These are phyloP conservation scores for Colletotrichum agaves DNA, from an alignment of 2,329 filamentous ascomycete species.

Conservation along the genomic window DNA sequence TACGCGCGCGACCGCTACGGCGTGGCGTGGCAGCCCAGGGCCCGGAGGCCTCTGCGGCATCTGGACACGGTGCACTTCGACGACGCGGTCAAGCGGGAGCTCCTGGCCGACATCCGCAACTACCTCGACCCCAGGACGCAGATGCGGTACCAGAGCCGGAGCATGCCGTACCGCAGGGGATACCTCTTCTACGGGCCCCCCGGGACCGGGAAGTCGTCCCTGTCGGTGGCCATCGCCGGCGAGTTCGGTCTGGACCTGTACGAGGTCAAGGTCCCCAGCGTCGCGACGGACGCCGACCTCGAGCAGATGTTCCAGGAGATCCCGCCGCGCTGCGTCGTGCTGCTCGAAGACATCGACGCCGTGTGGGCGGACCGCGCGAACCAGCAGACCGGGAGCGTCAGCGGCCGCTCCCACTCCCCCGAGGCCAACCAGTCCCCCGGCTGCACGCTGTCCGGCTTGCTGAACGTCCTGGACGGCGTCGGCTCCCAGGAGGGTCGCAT, in stretches of 20 bases:
- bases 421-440: slow-evolving; percentile 36
- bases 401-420: slow-evolving; percentile 24
- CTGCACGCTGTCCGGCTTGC: slow-evolving; percentile 70
- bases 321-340: slow-evolving; percentile 62
- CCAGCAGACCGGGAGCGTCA: slow-evolving; percentile 35
- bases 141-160: slow-evolving; percentile 72
- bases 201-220: slow-evolving; percentile 68
- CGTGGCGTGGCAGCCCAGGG: slow-evolving; percentile 59
- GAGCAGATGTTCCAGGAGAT: slow-evolving; percentile 63
- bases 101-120: slow-evolving; percentile 62
- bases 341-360: slow-evolving; percentile 66
- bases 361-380: slow-evolving; percentile 45
- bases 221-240: slow-evolving; percentile 63
- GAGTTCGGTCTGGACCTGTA: slow-evolving; percentile 63
- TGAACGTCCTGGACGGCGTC: slow-evolving; percentile 78
- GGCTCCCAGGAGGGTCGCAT: slow-evolving; percentile 76
- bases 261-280: slow-evolving; percentile 59
- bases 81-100: slow-evolving; percentile 54
- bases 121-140: slow-evolving; percentile 60
- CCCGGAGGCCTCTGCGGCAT: slow-evolving; percentile 59
- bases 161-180: slow-evolving; percentile 54
- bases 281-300: slow-evolving; percentile 61
- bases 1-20: slow-evolving; percentile 58
- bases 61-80: slow-evolving; percentile 64
- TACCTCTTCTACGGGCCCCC: slow-evolving; percentile 74